Conservation (phyloP, 768 basidiomycete genomes). For the Boletus reticuloceps region DNA sequence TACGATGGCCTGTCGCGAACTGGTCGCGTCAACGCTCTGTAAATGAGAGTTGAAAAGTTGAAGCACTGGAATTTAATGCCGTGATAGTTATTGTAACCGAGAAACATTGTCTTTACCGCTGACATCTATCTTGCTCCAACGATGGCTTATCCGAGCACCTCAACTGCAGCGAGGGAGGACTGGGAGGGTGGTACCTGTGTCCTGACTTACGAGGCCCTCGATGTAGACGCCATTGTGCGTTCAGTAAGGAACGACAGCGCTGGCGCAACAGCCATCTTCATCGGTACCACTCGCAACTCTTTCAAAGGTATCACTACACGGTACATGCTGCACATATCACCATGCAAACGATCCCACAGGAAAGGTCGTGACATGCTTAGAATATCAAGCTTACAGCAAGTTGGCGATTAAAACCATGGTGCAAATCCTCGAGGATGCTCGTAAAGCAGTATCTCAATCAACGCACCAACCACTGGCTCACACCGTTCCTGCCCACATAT, state of each 20-base stretch:
- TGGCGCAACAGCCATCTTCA: slow-evolving; percentile 74
- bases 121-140: neutral
- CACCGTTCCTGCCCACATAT: slow-evolving; percentile 41
- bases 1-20: slow-evolving; percentile 7
- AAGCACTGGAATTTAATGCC: too few species aligned
- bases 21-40: too few species aligned
- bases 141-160: slow-evolving; percentile 28
- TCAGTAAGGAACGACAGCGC: slow-evolving; percentile 63
- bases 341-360: slow-evolving; percentile 39
- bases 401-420: slow-evolving; percentile 77
- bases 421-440: slow-evolving; percentile 51
- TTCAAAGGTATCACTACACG: slow-evolving; percentile 60
- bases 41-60: too few species aligned
- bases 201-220: slow-evolving; percentile 58
- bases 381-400: slow-evolving; percentile 83
- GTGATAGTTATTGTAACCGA: too few species aligned
- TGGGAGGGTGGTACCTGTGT: slow-evolving; percentile 36
- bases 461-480: slow-evolving; percentile 34
- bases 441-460: slow-evolving; percentile 41
- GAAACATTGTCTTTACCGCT: neutral
- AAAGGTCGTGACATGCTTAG: slow-evolving; percentile 66
- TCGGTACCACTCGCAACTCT: slow-evolving; percentile 83
- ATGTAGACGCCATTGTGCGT: slow-evolving; percentile 54
- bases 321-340: neutral
- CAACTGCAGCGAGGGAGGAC: slow-evolving; percentile 24